Conservation (phyloP, 225 moss, liverwort and hornwort genomes). For the Polytrichum formosum region DNA sequence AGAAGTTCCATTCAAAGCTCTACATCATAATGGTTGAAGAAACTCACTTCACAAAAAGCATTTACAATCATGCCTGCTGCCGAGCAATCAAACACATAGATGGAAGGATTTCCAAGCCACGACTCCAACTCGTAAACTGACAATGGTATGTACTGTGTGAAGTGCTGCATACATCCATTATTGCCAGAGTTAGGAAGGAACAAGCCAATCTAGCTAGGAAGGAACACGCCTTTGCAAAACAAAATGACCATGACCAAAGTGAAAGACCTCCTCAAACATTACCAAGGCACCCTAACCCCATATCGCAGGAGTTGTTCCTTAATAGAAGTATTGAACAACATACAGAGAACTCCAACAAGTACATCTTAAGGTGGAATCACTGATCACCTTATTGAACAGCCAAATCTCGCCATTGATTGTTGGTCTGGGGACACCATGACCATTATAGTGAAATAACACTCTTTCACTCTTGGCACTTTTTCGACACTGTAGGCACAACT, state of each 20-base stretch:
- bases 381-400: constrained; percentile 90
- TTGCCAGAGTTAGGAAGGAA: too few relatives aligned
- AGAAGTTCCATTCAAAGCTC: neutral
- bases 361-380: neutral
- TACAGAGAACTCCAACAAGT: too few relatives aligned
- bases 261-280: too few relatives aligned
- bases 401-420: constrained; percentile 96
- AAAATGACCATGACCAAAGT: too few relatives aligned
- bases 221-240: too few relatives aligned
- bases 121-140: constrained; percentile 89
- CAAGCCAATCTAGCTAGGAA: too few relatives aligned
- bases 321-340: too few relatives aligned
- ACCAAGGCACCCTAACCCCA: too few relatives aligned
- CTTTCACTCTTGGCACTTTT: constrained; percentile 89
- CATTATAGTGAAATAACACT: constrained; percentile 97
- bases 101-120: constrained; percentile 90
- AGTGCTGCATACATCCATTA: constrained; percentile 56
- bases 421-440: constrained; percentile 96
- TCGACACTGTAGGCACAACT: constrained; percentile 74
- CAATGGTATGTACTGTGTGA: constrained; percentile 94
- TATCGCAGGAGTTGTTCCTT: too few relatives aligned
- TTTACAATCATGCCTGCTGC: constrained; percentile 97
- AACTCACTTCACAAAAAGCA: constrained; percentile 79
- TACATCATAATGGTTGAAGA: neutral
- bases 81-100: constrained; percentile 98